Percentiles rank a stretch among this genome's conserved stretches.
phyloP scores from a whole-genome alignment of 2,329 filamentous ascomycete genomes.

The Hansfordia pulvinata region DNA sequence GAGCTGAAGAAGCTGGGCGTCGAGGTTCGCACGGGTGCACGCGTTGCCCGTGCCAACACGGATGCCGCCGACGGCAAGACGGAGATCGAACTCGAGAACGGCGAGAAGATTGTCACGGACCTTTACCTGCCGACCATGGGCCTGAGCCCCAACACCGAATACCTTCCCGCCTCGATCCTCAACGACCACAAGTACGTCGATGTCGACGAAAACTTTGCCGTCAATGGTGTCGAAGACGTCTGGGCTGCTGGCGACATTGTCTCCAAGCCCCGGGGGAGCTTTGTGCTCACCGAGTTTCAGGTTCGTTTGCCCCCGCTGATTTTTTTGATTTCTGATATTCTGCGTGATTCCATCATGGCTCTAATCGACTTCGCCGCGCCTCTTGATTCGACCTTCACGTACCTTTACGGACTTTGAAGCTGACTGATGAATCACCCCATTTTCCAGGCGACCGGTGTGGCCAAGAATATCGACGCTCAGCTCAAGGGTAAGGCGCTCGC shows the following conservation, averaged over 20 bases:
- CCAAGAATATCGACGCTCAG: slow-evolving; percentile 36
- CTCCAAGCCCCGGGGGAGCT: slow-evolving; percentile 30
- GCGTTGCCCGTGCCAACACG: slow-evolving; percentile 21
- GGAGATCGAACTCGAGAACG: slow-evolving; percentile 30
- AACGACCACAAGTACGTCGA: slow-evolving; percentile 28
- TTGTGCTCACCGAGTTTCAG: slow-evolving; percentile 32
- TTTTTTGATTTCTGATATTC: too few relatives aligned
- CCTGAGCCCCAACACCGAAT: slow-evolving; percentile 39
- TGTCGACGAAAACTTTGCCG: slow-evolving; percentile 36
- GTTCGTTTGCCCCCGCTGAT: slow-evolving; percentile 19
- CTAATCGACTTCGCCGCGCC: too few relatives aligned
- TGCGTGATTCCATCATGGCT: too few relatives aligned
- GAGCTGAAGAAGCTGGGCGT: slow-evolving; percentile 42
- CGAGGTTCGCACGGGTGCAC: slow-evolving; percentile 25
- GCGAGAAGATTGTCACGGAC: slow-evolving; percentile 35
- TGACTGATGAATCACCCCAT: too few relatives aligned
- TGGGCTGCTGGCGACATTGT: slow-evolving; percentile 43
- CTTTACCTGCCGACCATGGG: slow-evolving; percentile 44
- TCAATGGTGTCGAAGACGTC: slow-evolving; percentile 26
- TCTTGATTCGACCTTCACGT: too few relatives aligned
- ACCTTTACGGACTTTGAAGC: too few relatives aligned
- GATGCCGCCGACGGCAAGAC: slow-evolving; percentile 28
- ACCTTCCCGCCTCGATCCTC: slow-evolving; percentile 29
- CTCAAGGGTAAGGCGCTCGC: slow-evolving; percentile 28
- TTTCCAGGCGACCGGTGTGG: slow-evolving; percentile 31